Evolutionary conservation across 257 asterid species (phyloP).

Genomic region (Dorcoceras hygrometricum): DNA sequence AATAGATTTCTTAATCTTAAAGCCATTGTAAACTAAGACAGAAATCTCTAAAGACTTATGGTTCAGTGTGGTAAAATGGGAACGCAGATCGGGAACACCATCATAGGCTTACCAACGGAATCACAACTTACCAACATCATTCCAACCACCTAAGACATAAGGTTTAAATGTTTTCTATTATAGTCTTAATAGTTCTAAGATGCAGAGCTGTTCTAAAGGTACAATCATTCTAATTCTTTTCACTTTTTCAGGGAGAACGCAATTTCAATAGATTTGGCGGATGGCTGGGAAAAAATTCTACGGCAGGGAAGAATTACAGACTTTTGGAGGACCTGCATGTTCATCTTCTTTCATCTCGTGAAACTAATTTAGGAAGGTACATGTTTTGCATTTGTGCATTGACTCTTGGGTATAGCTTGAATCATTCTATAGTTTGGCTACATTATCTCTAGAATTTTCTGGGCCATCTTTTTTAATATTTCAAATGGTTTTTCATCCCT

Average conservation of each 20-base stretch:
- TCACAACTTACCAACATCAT: too few relatives aligned
- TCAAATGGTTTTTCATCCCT: constrained; percentile 1
- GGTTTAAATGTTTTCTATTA: too few relatives aligned
- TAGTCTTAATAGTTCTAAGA: too few relatives aligned
- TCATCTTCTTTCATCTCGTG: constrained; percentile 88
- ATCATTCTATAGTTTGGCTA: constrained; percentile 8
- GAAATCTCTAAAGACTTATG: too few relatives aligned
- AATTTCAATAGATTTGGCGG: constrained; percentile 95
- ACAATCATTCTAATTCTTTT: constrained; percentile 4
- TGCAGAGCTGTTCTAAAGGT: constrained; percentile 6
- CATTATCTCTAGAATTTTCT: not conserved
- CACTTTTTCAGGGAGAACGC: constrained; percentile 73
- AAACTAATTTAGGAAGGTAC: constrained; percentile 82
- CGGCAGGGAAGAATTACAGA: constrained; percentile 76
- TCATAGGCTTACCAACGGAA: too few relatives aligned
- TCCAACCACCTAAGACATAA: too few relatives aligned
- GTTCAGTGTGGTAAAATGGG: too few relatives aligned
- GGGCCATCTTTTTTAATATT: not conserved
- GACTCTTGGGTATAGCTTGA: not conserved
- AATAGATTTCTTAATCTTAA: too few relatives aligned
- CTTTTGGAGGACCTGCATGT: constrained; percentile 89
- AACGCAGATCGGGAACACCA: too few relatives aligned
- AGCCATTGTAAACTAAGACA: too few relatives aligned
- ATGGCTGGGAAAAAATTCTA: constrained; percentile 97
- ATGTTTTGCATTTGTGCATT: constrained; percentile 11